Evolutionary conservation across 768 basidiomycete species (phyloP), one percentile per base, ranked within the genome.

Genomic region (Scleroderma bovista): DNA sequence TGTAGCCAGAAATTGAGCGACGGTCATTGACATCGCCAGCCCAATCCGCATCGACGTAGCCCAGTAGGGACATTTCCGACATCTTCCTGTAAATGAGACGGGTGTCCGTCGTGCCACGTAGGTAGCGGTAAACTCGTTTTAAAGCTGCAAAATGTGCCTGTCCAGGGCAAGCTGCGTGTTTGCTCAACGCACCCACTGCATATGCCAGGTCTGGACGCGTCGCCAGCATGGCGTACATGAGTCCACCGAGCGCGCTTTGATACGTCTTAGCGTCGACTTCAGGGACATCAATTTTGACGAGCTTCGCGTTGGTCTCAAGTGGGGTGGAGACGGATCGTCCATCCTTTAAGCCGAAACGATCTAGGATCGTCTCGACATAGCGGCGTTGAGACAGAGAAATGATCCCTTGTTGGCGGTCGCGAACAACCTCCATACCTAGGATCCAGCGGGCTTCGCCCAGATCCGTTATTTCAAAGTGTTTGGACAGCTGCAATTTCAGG

Each of bases 1-100:
- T 64, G 50, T 55, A 70, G n/a, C 65, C 71, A 32, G 51, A 70
- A 9, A 64, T 19, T 17, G 31, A 39, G 10, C 37, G 7, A 10
- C 19, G 9, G 11, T 40, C 38, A 22, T 40, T 40, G 17, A 40
- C 12, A 10, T 40, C 9, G 2, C 17, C 5, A n/a, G 20, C 38
- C 38, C 38, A 40, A 22, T 40, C 38, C 10, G 38, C 17, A 10
- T 40, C 38, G 5, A 40, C 19, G 17, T 38, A 38, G 2, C 15
- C 37, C 9, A 38, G 3, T n/a, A 19, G 13, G 5, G 2, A 8
- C 8, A 9, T 19, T 2, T 3, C 8, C 0, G 15, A 16, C 2
- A 3, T n/a, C 8, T 8, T 3, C 19, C n/a, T n/a, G 16, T 38
- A 38, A 9, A n/a, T n/a, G 4, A 38, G 37, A 4, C 16, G 19